These are phyloP conservation scores for Haplographium delicatum DNA, from an alignment of 495 filamentous ascomycete species.

Conservation along the genomic window DNA sequence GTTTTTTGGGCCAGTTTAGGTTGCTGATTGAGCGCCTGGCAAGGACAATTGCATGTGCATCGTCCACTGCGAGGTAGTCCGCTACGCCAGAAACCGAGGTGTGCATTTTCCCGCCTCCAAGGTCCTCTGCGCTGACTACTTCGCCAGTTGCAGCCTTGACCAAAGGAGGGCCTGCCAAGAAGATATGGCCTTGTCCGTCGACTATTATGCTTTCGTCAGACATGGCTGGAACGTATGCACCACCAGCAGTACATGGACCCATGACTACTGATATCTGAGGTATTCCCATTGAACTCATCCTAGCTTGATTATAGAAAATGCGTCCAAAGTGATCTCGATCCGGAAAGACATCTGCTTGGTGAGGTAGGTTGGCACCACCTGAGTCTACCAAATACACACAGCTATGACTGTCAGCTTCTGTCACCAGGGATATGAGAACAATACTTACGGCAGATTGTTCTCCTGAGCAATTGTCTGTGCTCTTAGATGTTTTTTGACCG, in stretches of 20 bases:
- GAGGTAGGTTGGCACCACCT: conserved; percentile 90
- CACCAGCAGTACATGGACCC: conserved; percentile 95
- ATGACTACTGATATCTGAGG: conserved; percentile 95
- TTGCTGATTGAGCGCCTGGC: conserved; percentile 80
- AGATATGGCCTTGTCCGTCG: conserved; percentile 89
- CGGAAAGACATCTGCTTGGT: conserved; percentile 95
- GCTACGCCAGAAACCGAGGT: conserved; percentile 89
- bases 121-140: conserved; percentile 84
- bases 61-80: conserved; percentile 91
- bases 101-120: conserved; percentile 91
- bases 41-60: conserved; percentile 87
- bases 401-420: too few species aligned
- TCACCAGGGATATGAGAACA: not conserved
- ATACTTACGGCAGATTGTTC: conserved; percentile 59
- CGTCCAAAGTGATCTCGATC: conserved; percentile 94
- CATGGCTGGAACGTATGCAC: conserved; percentile 96
- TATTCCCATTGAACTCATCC: conserved; percentile 78
- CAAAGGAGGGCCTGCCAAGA: conserved; percentile 89
- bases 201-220: conserved; percentile 97
- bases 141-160: conserved; percentile 97
- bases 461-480: conserved; percentile 89
- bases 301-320: conserved; percentile 98
- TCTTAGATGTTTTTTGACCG: conserved; percentile 94
- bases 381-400: conserved; percentile 98
- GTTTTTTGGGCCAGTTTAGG: conserved; percentile 68